These are phyloP conservation scores for Coffea canephora DNA, from an alignment of 257 asterid species.

Conservation along the genomic window DNA sequence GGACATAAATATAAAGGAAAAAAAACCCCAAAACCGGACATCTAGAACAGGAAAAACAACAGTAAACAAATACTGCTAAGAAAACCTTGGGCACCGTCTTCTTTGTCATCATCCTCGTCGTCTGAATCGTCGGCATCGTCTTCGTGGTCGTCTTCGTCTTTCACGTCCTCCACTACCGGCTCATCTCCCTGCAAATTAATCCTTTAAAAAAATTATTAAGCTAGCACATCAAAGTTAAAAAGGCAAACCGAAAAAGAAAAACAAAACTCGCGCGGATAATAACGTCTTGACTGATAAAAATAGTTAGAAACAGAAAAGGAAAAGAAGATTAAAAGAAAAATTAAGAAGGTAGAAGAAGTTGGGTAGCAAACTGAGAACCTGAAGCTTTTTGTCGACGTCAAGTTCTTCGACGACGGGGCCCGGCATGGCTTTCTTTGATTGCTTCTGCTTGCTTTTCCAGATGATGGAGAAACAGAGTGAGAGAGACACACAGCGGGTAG, in stretches of 20 bases:
- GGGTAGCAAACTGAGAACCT: slow-evolving; percentile 22
- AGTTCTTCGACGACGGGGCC: slow-evolving; percentile 72
- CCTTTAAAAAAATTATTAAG: not conserved
- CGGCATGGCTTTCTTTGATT: slow-evolving; percentile 41
- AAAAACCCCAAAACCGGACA: not conserved
- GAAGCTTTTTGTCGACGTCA: slow-evolving; percentile 45
- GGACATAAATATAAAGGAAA: not conserved
- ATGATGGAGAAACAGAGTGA: slow-evolving; percentile 7
- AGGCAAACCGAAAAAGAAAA: not conserved
- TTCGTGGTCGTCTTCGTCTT: slow-evolving; percentile 73
- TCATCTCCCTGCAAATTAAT: slow-evolving; percentile 38
- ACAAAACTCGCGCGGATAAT: not conserved
- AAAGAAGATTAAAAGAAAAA: no score
- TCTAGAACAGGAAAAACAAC: not conserved
- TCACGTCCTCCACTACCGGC: slow-evolving; percentile 77
- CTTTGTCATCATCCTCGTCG: slow-evolving; percentile 71
- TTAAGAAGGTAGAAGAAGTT: not conserved
- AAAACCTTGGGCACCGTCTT: slow-evolving; percentile 51
- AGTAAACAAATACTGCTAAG: not conserved
- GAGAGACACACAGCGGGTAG: not conserved
- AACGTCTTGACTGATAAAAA: not conserved
- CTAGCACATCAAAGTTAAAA: no score
- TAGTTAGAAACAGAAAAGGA: not conserved
- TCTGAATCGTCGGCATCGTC: slow-evolving; percentile 67
- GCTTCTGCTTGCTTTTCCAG: slow-evolving; percentile 18